Evolutionary conservation across 179 eudicot species (phyloP).

Genomic region (Actinidia polygama): DNA sequence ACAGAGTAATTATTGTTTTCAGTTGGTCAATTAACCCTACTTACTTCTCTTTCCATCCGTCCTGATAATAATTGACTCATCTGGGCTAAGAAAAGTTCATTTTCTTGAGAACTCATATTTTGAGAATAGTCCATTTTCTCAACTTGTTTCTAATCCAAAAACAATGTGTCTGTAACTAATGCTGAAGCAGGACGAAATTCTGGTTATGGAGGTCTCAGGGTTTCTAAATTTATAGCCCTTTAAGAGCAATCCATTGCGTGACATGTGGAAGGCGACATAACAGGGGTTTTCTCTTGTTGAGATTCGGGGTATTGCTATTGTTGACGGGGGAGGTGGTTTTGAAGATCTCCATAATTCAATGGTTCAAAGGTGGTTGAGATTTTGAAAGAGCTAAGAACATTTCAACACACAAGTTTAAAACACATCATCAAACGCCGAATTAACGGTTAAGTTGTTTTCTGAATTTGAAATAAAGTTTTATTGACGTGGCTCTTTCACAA

Average conservation of each 20-base stretch:
- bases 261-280: neutral
- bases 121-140: slow-evolving; percentile 21
- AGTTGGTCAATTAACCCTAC: no score
- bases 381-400: neutral
- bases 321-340: neutral
- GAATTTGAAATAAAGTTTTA: no score
- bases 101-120: slow-evolving; percentile 11
- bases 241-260: neutral
- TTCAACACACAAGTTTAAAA: neutral
- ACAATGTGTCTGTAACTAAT: neutral
- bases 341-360: neutral
- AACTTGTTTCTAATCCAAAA: neutral
- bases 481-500: no score
- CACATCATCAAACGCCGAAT: no score
- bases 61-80: no score
- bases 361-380: slow-evolving; percentile 5
- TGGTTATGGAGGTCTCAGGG: neutral
- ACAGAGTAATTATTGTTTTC: no score
- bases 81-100: no score
- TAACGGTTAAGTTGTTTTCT: no score
- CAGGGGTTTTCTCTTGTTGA: neutral
- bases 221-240: slow-evolving; percentile 9
- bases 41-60: no score
- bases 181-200: neutral
- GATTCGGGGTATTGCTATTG: neutral